Base-by-base conservation (phyloP, 371 early-diverging fungal genomes). In the Mucor piriformis region DNA sequence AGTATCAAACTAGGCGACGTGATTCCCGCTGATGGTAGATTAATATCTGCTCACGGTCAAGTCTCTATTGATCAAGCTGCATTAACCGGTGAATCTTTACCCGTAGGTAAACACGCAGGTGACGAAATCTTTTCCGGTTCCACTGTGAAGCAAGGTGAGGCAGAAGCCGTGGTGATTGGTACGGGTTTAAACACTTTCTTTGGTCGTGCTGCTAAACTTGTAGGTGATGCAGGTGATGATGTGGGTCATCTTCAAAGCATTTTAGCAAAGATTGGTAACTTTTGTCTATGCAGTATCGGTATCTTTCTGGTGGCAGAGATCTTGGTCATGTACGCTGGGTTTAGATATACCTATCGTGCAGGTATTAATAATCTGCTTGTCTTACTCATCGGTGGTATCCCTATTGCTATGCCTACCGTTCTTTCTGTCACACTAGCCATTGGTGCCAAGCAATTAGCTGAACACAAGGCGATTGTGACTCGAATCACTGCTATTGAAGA, bases 351-450 rank as follows among this genome's bases (percentile, higher is more conserved):
- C 11, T 81, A 84, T 60, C 82, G 84, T 40, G 79, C 77, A 42
- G 82, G 82, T 67, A 84, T 87, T 67, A 75, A 85, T 76, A 82
- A 83, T 61, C 34, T 85, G 56, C 77, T 86, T 34, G 84, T 81
- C 54, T 81, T 87, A 67, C 80, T 85, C 63, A 84, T 86, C 69
- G 85, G 85, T 65, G 87, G 85, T 72, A 87, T 87, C 32, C 87
- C 87, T 54, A 83, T 87, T 79, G 87, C 84, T 49, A 86, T 90
- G 82, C 82, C 83, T 27, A 88, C 91, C 51, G 87, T 85, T 24
- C 85, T 94, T 57, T 93, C 95, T 16, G 94, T 95, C 43, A 92
- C 95, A n/a, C 83, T 95, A 34, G 94, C 95, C 37, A 91, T 95
- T 34, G 94, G 93, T 59, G 91, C 94, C 56, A 88, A 91, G 64